Conservation (phyloP, 768 basidiomycete genomes). For the Mycena rosella region DNA sequence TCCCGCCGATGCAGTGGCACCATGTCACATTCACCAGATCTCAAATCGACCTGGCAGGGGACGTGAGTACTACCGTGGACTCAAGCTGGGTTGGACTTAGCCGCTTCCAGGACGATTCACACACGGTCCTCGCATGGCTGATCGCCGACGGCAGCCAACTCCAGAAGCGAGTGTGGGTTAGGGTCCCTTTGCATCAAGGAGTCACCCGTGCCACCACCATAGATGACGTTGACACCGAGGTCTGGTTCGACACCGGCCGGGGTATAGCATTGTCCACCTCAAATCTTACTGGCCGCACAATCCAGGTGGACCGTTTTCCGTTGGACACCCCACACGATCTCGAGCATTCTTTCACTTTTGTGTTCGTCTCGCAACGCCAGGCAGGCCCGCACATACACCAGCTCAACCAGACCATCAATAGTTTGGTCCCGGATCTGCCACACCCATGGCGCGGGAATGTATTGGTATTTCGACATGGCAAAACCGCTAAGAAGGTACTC, state of each 20-base stretch:
- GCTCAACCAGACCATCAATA: background rate
- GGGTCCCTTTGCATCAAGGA: background rate
- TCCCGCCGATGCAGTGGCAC: background rate
- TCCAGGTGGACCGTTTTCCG: conserved; percentile 1
- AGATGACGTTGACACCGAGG: background rate
- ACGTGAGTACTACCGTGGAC: background rate
- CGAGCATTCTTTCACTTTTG: background rate
- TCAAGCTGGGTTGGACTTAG: background rate
- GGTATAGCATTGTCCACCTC: background rate
- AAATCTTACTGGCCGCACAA: background rate
- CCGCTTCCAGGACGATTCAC: background rate
- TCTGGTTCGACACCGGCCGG: conserved; percentile 1
- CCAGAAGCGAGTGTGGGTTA: background rate
- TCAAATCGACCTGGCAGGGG: background rate
- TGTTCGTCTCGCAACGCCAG: background rate
- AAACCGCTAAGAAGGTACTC: background rate
- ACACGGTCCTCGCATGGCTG: background rate
- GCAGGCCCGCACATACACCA: conserved; percentile 1
- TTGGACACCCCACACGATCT: background rate
- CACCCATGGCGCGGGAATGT: conserved; percentile 2
- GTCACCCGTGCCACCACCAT: background rate
- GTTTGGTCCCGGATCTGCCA: background rate
- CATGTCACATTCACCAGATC: background rate
- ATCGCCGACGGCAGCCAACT: background rate
- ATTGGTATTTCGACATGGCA: conserved; percentile 4